phyloP scores from a whole-genome alignment of 2,329 filamentous ascomycete genomes.

The Cercospora berteroae region DNA sequence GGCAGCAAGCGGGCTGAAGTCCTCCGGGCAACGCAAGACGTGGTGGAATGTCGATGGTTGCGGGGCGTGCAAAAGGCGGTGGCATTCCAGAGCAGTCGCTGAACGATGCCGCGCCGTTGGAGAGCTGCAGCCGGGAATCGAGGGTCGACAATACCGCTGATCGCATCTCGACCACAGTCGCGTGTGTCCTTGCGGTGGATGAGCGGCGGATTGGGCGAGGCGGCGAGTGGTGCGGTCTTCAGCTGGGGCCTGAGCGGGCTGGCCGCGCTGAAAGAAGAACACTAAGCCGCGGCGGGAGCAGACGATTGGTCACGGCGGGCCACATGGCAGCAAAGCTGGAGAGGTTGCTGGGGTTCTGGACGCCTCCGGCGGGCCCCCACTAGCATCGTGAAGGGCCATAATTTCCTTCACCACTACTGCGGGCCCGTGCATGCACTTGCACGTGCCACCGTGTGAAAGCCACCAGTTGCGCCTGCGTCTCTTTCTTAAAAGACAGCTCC shows the following conservation, averaged over 20 bases:
- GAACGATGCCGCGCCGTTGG: not conserved
- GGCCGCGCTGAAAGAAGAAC: not conserved
- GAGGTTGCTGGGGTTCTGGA: not conserved
- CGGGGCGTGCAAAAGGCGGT: not conserved
- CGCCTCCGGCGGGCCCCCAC: not conserved
- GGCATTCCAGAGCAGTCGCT: slow-evolving; percentile 4
- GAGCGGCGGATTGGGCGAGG: not conserved
- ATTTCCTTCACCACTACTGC: not conserved
- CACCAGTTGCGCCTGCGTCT: not conserved
- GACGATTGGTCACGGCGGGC: not conserved
- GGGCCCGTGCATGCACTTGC: not conserved
- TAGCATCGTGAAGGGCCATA: not conserved
- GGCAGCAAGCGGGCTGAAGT: slow-evolving; percentile 1
- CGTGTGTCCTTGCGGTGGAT: not conserved
- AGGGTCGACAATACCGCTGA: not conserved
- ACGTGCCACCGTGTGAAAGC: slow-evolving; percentile 1
- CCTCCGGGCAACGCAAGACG: not conserved
- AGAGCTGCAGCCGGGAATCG: not conserved
- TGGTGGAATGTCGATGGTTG: not conserved
- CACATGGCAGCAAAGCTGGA: not conserved
- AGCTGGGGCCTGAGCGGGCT: not conserved
- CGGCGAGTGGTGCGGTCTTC: not conserved
- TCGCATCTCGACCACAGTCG: not conserved
- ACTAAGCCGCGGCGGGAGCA: not conserved
- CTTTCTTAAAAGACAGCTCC: not conserved